Conservation (phyloP, 495 filamentous ascomycete species). For the Penicillium psychrofluorescens region DNA sequence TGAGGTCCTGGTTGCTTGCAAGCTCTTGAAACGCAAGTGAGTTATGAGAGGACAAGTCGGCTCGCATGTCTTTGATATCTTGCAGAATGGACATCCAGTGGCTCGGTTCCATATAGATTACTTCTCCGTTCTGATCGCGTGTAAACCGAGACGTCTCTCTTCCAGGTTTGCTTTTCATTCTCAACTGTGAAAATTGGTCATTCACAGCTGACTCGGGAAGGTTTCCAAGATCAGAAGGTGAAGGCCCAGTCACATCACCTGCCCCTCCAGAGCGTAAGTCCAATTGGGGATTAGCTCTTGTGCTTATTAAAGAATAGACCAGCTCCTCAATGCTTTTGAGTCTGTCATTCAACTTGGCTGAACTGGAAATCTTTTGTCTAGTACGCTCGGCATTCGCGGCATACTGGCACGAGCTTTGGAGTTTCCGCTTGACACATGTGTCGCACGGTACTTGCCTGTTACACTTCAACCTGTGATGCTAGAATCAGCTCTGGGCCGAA, state of each 20-base stretch:
- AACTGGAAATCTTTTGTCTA: slow-evolving; percentile 14
- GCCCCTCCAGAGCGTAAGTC: no score
- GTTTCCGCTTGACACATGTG: slow-evolving; percentile 37
- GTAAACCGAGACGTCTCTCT: slow-evolving; percentile 1
- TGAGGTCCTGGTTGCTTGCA: neutral
- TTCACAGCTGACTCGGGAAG: no score
- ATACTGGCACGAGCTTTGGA: slow-evolving; percentile 34
- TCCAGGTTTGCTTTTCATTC: neutral
- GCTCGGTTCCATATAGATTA: slow-evolving; percentile 42
- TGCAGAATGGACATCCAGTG: slow-evolving; percentile 53
- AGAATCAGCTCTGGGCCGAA: neutral
- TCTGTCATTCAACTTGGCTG: slow-evolving; percentile 40
- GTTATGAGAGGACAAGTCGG: slow-evolving; percentile 15
- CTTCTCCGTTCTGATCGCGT: slow-evolving; percentile 9
- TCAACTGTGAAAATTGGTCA: no score
- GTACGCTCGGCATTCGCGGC: slow-evolving; percentile 34
- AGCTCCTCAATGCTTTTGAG: slow-evolving; percentile 47
- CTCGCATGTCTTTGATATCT: slow-evolving; percentile 28
- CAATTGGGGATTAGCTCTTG: neutral
- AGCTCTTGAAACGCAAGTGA: neutral
- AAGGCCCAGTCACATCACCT: no score
- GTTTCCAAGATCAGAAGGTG: no score
- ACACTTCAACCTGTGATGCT: slow-evolving; percentile 33
- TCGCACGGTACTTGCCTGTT: slow-evolving; percentile 36
- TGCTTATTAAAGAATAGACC: slow-evolving; percentile 41